Base-by-base conservation (phyloP, 1,284 basidiomycete species). In the Ustilago bromivora region DNA sequence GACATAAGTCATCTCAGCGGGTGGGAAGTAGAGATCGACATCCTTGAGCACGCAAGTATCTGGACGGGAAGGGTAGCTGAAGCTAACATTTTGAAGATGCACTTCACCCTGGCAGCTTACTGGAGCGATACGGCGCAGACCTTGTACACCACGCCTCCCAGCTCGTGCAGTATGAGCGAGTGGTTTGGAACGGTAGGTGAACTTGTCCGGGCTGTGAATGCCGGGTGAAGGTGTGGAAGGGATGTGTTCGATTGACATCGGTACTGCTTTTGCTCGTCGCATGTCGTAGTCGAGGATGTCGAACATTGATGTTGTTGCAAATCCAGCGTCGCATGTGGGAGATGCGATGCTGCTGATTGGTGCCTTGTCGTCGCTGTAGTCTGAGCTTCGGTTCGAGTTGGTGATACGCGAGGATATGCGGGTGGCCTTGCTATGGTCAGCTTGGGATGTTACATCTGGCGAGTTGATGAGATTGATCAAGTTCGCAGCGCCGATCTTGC, bases 1-100 rank as follows among this genome's bases (percentile, higher is more conserved):
- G 80, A 98, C 92, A 87, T 95, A 98, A 0, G 96, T 97, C 23
- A 90, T 94, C 86, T 98, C 95, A 43, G 90, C 88, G 0, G 94
- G 90, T 1, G 95, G 93, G 55, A 99, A 90, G 89, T 88, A 82
- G 72, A 94, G 88, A 34, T 88, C 90, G 61, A 93, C 90, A 81
- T 91, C 88, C 35, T 88, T 81, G 31, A 95, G 89, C 13, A 91
- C 91, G 1, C 88, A 89, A 49, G 89, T 85, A 34, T 89, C 88
- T 1, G 92, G 91, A 11, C 94, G 91, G 1, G 94, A 92, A 0
- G 96, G 95, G 86, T 99, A 98, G 28, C 92, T 89, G 86, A 96
- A 96, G 0, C 90, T 90, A 66, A 98, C 89, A 72, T 91, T 88
- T 67, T 90, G 89, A n/a, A 98, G 86, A 28, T 91, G 89, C 79